Percentiles rank a stretch among this genome's conserved stretches.
phyloP scores from a whole-genome alignment of 441 rosid genomes.

The Rhodomyrtus psidioides region DNA sequence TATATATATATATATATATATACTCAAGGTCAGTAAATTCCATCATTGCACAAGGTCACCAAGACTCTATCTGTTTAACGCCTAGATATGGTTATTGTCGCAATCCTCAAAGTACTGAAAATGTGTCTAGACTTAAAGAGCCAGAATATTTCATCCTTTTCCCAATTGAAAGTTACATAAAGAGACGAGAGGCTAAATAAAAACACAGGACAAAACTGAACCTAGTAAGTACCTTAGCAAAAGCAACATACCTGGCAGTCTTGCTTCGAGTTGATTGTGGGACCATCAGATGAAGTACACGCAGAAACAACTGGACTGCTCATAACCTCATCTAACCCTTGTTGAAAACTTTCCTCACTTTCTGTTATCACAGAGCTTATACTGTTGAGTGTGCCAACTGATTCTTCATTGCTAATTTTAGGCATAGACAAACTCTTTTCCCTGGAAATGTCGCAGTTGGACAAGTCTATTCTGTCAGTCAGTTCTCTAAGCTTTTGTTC shows the following conservation, averaged over 20 bases:
- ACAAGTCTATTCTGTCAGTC: constrained; percentile 52
- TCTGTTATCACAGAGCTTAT: constrained; percentile 22
- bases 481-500: constrained; percentile 75
- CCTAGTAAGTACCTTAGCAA: background rate
- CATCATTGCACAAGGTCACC: background rate
- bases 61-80: background rate
- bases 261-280: constrained; percentile 8
- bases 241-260: constrained; percentile 47
- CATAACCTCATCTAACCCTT: constrained; percentile 23
- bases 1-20: too few species aligned
- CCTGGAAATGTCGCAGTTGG: constrained; percentile 37
- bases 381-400: constrained; percentile 14
- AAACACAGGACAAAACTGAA: background rate
- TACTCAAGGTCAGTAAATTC: background rate
- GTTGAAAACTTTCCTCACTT: constrained; percentile 24
- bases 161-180: background rate
- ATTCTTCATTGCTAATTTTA: constrained; percentile 33
- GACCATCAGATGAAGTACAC: constrained; percentile 27
- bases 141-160: background rate
- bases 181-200: background rate
- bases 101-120: background rate
- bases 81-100: background rate
- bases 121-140: background rate
- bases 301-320: constrained; percentile 24
- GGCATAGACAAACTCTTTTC: constrained; percentile 35